A percentile compares a stretch with the other conserved stretches of the same genome.
Evolutionary conservation across 2,329 filamentous ascomycete genomes (phyloP).

Genomic region (Cercospora sp.): DNA sequence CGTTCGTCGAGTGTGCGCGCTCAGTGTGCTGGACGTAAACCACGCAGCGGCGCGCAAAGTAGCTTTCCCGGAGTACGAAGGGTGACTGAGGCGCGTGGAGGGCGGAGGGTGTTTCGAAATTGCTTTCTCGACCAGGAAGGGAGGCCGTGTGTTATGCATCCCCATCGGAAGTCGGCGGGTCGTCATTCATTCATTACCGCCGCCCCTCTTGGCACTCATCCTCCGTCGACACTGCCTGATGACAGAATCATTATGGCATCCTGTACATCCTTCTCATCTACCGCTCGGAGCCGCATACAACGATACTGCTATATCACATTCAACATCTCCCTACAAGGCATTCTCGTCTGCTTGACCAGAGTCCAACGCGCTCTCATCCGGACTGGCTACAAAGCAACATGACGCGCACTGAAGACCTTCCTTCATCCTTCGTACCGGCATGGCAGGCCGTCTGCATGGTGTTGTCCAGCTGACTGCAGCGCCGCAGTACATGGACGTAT

Average conservation of each 20-base stretch:
- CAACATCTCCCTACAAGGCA: not conserved
- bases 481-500: not conserved
- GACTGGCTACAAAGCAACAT: not conserved
- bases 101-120: not conserved
- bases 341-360: not conserved
- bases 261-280: not conserved
- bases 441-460: not conserved
- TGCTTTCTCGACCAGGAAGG: constrained; percentile 1
- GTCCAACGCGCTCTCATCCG: not conserved
- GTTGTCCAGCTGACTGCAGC: not conserved
- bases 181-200: not conserved
- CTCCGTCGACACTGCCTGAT: not conserved
- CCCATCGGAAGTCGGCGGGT: not conserved
- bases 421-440: not conserved
- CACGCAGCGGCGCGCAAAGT: not conserved
- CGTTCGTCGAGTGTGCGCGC: not conserved
- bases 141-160: constrained; percentile 3
- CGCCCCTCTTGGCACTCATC: not conserved
- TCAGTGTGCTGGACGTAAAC: not conserved
- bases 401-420: not conserved
- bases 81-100: constrained; percentile 1
- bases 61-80: constrained; percentile 1
- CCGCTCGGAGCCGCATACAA: not conserved
- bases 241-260: not conserved
- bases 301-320: not conserved